Evolutionary conservation across 108 stramenopile species (phyloP).

Genomic region (Schizochytrium sp.): DNA sequence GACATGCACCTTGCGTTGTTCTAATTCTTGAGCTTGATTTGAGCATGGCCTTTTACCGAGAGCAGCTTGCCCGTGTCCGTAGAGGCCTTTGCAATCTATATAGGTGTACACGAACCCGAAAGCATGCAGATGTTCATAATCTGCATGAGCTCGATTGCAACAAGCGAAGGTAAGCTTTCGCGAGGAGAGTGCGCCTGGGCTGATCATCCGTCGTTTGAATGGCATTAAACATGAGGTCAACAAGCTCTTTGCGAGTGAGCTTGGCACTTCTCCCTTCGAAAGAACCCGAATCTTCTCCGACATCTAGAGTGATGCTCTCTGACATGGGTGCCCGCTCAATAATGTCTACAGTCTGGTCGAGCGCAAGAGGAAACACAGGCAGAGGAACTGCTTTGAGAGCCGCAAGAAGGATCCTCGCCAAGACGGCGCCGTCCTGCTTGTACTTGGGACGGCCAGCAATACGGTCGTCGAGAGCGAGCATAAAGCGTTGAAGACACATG

Average conservation of each 20-base stretch:
- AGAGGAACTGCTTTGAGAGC: neutral
- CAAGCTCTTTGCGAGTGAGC: neutral
- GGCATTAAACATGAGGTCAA: neutral
- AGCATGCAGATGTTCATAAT: neutral
- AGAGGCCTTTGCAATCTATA: too few species aligned
- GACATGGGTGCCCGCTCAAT: neutral
- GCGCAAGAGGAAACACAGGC: neutral
- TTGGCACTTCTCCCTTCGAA: neutral
- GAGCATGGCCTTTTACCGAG: too few species aligned
- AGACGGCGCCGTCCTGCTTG: neutral
- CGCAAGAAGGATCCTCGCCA: neutral
- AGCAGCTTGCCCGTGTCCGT: too few species aligned
- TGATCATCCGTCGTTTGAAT: neutral
- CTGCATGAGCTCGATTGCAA: neutral
- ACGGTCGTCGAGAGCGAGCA: neutral
- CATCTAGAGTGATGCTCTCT: neutral
- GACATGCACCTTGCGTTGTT: too few species aligned
- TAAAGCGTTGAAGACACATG: neutral
- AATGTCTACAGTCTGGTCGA: neutral
- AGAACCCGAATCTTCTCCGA: neutral
- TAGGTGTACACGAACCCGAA: neutral
- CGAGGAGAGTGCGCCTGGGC: neutral
- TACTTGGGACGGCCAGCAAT: neutral
- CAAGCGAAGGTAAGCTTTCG: neutral
- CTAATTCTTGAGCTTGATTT: too few species aligned